Percentiles rank a stretch among this genome's conserved stretches.
phyloP scores from a whole-genome alignment of 2,329 filamentous ascomycete species.

The Scedosporium boydii region DNA sequence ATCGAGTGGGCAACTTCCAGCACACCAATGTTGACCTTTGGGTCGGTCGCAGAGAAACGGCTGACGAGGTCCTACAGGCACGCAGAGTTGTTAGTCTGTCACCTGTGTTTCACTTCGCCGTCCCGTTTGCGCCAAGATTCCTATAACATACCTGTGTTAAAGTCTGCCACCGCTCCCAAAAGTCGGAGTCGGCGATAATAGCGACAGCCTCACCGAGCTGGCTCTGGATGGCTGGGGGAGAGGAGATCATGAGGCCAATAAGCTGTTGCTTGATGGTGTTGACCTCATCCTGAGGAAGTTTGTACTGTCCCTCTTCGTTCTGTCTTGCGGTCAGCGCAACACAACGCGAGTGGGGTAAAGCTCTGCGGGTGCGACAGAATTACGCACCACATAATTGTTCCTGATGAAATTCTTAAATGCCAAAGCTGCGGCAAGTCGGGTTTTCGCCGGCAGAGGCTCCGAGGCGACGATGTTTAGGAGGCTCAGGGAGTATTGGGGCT shows the following conservation, averaged over 20 bases:
- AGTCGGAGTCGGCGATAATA: conserved; percentile 95
- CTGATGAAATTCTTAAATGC: conserved; percentile 99
- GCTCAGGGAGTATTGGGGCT: conserved; percentile 77
- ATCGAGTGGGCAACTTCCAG: conserved; percentile 97
- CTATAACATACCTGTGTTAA: conserved; percentile 59
- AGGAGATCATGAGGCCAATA: conserved; percentile 91
- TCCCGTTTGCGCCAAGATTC: background rate
- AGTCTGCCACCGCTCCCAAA: conserved; percentile 95
- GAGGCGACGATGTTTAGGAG: conserved; percentile 87
- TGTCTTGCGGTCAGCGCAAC: conserved; percentile 19
- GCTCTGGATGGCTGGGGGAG: conserved; percentile 77
- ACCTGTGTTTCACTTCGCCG: background rate
- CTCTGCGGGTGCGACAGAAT: background rate
- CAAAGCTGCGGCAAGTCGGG: conserved; percentile 76
- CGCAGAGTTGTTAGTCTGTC: background rate
- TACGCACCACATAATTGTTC: conserved; percentile 73
- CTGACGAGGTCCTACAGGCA: conserved; percentile 67
- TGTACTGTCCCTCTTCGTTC: conserved; percentile 92
- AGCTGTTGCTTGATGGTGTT: conserved; percentile 87
- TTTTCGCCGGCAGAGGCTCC: conserved; percentile 61
- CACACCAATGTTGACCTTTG: conserved; percentile 83
- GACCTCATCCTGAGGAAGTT: conserved; percentile 75
- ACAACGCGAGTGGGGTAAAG: background rate
- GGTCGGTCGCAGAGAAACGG: conserved; percentile 71
- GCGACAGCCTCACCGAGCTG: conserved; percentile 96